These are phyloP conservation scores for Monosporascus ibericus DNA, from an alignment of 2,329 filamentous ascomycete genomes.

Conservation along the genomic window DNA sequence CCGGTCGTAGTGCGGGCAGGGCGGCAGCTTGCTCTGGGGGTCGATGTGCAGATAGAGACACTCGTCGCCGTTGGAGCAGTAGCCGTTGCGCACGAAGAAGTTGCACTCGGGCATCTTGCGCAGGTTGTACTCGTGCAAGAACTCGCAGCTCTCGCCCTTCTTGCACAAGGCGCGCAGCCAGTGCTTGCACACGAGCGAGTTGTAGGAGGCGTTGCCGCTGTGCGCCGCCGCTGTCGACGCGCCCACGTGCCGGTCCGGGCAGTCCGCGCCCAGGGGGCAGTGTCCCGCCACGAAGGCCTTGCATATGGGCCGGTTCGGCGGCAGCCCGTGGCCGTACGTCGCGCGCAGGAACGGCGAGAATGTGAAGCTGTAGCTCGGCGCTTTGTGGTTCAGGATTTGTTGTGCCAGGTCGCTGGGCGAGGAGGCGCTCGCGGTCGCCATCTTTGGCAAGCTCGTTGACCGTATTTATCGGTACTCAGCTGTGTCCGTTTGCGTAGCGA, in stretches of 20 bases:
- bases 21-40: slow-evolving; percentile 69
- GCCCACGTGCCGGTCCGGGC: slow-evolving; percentile 72
- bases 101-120: slow-evolving; percentile 98
- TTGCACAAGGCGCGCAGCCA: slow-evolving; percentile 97
- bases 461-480: background rate
- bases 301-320: slow-evolving; percentile 73
- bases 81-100: slow-evolving; percentile 88
- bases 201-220: slow-evolving; percentile 48
- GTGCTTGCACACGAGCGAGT: slow-evolving; percentile 94
- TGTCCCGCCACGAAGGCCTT: slow-evolving; percentile 79
- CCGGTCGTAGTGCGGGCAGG: slow-evolving; percentile 86
- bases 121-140: slow-evolving; percentile 97
- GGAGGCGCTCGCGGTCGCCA: slow-evolving; percentile 18
- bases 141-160: slow-evolving; percentile 95
- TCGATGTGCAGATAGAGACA: slow-evolving; percentile 91
- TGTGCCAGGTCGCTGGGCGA: slow-evolving; percentile 24
- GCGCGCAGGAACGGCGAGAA: slow-evolving; percentile 81
- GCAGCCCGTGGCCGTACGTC: slow-evolving; percentile 79
- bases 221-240: slow-evolving; percentile 31
- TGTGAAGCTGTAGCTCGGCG: slow-evolving; percentile 62
- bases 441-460: slow-evolving; percentile 19
- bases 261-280: slow-evolving; percentile 78
- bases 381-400: slow-evolving; percentile 51
- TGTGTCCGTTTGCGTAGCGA: too few relatives aligned
- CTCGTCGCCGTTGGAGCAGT: slow-evolving; percentile 95